These are phyloP conservation scores for Manihot esculenta DNA, from an alignment of 441 rosid species.

Conservation along the genomic window DNA sequence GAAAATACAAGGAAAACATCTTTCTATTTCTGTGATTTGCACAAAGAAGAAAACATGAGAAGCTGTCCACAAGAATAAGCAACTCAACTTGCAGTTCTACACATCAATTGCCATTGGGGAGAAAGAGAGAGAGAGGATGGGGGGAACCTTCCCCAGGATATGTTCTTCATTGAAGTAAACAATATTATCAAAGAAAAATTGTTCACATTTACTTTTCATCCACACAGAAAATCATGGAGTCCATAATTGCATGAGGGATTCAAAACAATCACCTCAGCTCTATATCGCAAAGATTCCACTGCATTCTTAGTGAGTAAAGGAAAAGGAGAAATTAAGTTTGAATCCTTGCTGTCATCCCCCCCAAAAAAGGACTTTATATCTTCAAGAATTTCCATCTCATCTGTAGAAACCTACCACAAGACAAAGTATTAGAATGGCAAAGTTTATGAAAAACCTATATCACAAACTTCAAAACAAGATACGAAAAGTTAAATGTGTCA, in stretches of 20 bases:
- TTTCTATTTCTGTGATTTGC: background rate
- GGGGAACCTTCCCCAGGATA: background rate
- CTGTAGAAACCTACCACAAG: constrained; percentile 64
- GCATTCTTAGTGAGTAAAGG: constrained; percentile 77
- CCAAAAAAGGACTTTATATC: constrained; percentile 69
- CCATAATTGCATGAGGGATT: background rate
- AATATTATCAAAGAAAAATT: background rate
- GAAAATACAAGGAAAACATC: background rate
- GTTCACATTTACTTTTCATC: background rate
- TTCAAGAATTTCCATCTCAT: constrained; percentile 82
- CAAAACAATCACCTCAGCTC: constrained; percentile 73
- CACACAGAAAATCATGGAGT: background rate
- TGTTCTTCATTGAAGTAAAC: background rate
- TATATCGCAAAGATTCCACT: constrained; percentile 84
- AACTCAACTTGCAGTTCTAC: background rate
- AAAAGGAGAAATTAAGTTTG: constrained; percentile 54
- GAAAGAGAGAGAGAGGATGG: too few relatives aligned
- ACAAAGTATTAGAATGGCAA: constrained; percentile 20
- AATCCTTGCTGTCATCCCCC: constrained; percentile 51
- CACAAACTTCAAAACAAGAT: background rate
- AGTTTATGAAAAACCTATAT: background rate
- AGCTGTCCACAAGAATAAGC: background rate
- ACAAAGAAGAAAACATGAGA: background rate
- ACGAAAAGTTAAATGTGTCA: background rate
- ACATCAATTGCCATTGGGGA: background rate